Evolutionary conservation across 2,329 filamentous ascomycete species (phyloP), one percentile per base, ranked within the genome.

Genomic region (Pseudogymnoascus sp.): DNA sequence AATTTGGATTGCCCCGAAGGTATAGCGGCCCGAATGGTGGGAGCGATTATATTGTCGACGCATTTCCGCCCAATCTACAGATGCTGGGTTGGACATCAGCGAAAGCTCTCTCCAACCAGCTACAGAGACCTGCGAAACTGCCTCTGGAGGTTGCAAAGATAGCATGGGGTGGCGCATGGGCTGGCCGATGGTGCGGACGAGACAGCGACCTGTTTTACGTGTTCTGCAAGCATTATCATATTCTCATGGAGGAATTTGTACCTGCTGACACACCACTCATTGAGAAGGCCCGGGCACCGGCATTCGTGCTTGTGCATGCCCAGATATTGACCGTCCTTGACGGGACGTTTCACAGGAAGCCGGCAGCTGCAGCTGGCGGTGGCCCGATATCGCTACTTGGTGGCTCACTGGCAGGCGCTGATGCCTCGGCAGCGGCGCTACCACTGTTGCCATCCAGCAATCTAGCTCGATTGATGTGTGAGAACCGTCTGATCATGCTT

Each of bases 131-230:
- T 53, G 81, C 82, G 1, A 64, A 69, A 7, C 74, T 82, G 13
- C 86, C 87, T 10, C 72, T 87, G n/a, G 82, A 83, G 36, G 82
- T 83, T 19, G 76, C 79, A n/a, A 80, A 84, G 66, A 82, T 89
- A 35, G 76, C 83, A 61, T 90, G 87, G 87, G 81, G 85, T 70
- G 86, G 87, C 3, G 82, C 83, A 3, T 91, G 88, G 88, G 76
- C 83, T n/a, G 82, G 83, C 60, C 79, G 87, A 65, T 91, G 88
- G 88, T 84, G 80, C 67, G 88, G 88, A n/a, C 82, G 84, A 28
- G 87, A 90, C 69, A 89, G 86, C 60, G 88, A 90, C 73, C 77
- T 91, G 50, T 89, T 91, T 70, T 90, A 87, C 72, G 85, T 89
- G 26, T 91, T 91, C 71, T 79, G 83, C 64, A 90, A 90, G 72